Evolutionary conservation across 2,329 filamentous ascomycete genomes (phyloP).

Genomic region (Pseudocercospora macadamiae): DNA sequence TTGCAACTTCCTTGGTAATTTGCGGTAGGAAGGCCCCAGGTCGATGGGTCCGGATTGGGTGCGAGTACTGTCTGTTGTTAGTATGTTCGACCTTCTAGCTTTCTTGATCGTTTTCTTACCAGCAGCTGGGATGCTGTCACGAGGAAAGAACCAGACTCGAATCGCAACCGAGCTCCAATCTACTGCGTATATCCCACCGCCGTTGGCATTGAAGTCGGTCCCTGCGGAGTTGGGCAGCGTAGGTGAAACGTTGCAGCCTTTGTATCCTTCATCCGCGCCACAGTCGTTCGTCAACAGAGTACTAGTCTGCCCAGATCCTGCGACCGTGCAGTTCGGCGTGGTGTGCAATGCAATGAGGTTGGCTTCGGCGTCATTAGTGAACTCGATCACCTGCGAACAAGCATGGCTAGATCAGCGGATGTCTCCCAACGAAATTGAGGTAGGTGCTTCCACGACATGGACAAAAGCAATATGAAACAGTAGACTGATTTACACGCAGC

Average conservation of each 20-base stretch:
- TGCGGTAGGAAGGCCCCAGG: conserved; percentile 63
- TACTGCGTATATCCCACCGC: conserved; percentile 48
- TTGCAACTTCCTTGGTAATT: conserved; percentile 59
- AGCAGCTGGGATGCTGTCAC: conserved; percentile 50
- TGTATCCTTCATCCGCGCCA: conserved; percentile 59
- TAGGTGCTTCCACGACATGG: too few species aligned
- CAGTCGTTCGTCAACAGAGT: conserved; percentile 54
- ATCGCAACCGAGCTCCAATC: conserved; percentile 37
- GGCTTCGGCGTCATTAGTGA: conserved; percentile 37
- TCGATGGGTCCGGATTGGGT: conserved; percentile 63
- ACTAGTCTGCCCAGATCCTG: conserved; percentile 45
- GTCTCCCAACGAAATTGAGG: too few species aligned
- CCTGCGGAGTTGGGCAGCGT: conserved; percentile 49
- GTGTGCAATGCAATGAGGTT: conserved; percentile 44
- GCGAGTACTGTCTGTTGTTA: conserved; percentile 44
- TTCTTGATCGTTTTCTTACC: background rate
- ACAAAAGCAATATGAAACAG: too few species aligned
- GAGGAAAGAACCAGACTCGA: conserved; percentile 43
- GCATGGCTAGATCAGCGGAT: too few species aligned
- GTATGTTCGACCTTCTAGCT: conserved; percentile 33
- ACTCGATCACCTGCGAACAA: conserved; percentile 46
- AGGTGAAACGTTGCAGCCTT: conserved; percentile 48
- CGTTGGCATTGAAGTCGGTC: conserved; percentile 45
- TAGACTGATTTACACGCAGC: too few species aligned
- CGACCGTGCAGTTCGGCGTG: conserved; percentile 36